Evolutionary conservation across 2,329 filamentous ascomycete species (phyloP).

Genomic region (Sarocladium oryzae): DNA sequence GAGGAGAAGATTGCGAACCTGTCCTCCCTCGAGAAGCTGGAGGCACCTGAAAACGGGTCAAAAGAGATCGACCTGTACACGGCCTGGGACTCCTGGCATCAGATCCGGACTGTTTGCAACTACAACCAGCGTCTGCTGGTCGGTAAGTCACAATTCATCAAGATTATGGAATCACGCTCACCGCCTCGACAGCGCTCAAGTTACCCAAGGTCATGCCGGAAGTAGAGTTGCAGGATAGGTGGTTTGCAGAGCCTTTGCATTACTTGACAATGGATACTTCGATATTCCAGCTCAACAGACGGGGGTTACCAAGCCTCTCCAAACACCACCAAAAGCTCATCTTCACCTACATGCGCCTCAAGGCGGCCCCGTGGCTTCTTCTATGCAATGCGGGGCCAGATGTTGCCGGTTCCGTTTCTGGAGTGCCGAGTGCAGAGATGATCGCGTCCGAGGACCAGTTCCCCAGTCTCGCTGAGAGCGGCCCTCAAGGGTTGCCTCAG

Average conservation of each 20-base stretch:
- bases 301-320: conserved; percentile 55
- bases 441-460: conserved; percentile 44
- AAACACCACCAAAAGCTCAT: conserved; percentile 56
- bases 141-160: conserved; percentile 51
- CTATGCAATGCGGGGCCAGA: conserved; percentile 55
- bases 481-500: conserved; percentile 20
- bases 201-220: conserved; percentile 54
- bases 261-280: conserved; percentile 49
- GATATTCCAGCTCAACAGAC: conserved; percentile 54
- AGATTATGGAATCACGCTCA: not conserved
- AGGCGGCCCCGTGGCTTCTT: conserved; percentile 55
- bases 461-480: conserved; percentile 66
- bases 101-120: conserved; percentile 76
- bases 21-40: conserved; percentile 33
- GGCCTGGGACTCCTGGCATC: conserved; percentile 91
- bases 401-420: conserved; percentile 23
- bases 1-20: conserved; percentile 43
- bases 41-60: conserved; percentile 21
- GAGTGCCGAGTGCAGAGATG: conserved; percentile 18
- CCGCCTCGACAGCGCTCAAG: conserved; percentile 38
- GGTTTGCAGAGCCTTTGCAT: conserved; percentile 64
- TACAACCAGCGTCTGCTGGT: conserved; percentile 77
- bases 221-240: conserved; percentile 55
- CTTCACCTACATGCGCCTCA: conserved; percentile 57
- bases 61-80: conserved; percentile 64